Percentiles rank a stretch among this genome's conserved stretches.
Evolutionary conservation across 345 rosid species (phyloP).

Genomic region (Citrus glauca): DNA sequence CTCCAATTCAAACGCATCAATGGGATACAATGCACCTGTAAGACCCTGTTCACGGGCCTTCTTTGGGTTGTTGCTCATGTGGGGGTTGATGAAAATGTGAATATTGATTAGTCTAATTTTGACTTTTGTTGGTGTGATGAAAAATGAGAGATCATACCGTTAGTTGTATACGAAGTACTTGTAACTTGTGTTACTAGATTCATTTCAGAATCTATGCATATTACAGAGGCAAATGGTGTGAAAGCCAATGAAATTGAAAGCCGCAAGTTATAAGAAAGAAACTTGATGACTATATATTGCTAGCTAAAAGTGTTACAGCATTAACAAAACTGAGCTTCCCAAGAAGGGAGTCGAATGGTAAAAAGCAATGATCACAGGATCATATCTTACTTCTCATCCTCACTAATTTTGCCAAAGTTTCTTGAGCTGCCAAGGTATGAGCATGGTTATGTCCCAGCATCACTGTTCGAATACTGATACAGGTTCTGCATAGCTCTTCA

Average conservation of each 20-base stretch:
- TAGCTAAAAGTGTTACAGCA: constrained; percentile 13
- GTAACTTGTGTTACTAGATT: neutral
- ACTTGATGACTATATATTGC: constrained; percentile 7
- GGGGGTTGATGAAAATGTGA: constrained; percentile 17
- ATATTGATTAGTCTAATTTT: constrained; percentile 22
- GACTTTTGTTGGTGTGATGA: neutral
- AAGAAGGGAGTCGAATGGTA: neutral
- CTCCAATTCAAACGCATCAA: neutral
- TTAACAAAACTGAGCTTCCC: constrained; percentile 31
- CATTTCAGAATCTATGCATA: neutral
- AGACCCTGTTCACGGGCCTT: constrained; percentile 21
- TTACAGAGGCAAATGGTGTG: neutral
- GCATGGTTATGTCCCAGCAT: constrained; percentile 89
- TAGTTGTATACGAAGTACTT: neutral
- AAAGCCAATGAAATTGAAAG: neutral
- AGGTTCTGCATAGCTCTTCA: constrained; percentile 81
- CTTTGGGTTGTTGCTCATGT: constrained; percentile 27
- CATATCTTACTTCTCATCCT: constrained; percentile 90
- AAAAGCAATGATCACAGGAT: neutral
- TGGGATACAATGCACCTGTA: neutral
- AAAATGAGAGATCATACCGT: neutral
- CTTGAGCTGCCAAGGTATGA: constrained; percentile 86
- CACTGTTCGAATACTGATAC: constrained; percentile 85
- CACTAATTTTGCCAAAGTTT: constrained; percentile 80
- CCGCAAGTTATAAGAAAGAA: constrained; percentile 4